A percentile compares a stretch with the other conserved stretches of the same genome.
phyloP scores from a whole-genome alignment of 2,329 filamentous ascomycete genomes.

The Diaporthe batatas region DNA sequence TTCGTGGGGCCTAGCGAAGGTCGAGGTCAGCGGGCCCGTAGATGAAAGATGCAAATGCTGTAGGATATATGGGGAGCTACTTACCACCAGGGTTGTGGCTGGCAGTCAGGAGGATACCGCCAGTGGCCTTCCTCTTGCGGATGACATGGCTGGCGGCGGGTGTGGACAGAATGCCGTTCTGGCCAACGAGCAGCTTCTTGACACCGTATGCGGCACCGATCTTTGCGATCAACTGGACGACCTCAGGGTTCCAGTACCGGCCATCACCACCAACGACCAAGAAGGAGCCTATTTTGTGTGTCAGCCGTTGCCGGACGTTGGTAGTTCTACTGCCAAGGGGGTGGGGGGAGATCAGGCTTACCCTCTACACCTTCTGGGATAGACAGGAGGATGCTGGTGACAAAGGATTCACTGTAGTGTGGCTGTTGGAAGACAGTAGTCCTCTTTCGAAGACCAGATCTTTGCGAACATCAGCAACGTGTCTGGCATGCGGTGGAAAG shows the following conservation, averaged over 20 bases:
- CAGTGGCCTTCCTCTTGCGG: constrained; percentile 92
- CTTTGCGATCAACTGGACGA: constrained; percentile 96
- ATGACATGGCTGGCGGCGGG: constrained; percentile 97
- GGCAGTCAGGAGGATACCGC: constrained; percentile 95
- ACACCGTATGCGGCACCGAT: constrained; percentile 97
- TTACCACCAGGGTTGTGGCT: constrained; percentile 98
- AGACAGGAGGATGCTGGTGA: constrained; percentile 92
- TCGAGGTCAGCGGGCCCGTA: constrained; percentile 29
- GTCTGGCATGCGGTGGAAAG: background rate
- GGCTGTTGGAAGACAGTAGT: constrained; percentile 96
- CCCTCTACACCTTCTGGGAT: constrained; percentile 94
- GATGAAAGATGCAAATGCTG: background rate
- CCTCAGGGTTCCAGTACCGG: constrained; percentile 96
- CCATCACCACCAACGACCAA: constrained; percentile 98
- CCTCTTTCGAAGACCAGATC: constrained; percentile 98
- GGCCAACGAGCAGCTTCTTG: constrained; percentile 97
- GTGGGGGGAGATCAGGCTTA: constrained; percentile 50
- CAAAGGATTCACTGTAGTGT: constrained; percentile 96
- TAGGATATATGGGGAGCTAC: constrained; percentile 47
- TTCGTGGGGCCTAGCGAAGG: constrained; percentile 79
- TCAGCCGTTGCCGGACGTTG: background rate
- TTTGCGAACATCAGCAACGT: constrained; percentile 54
- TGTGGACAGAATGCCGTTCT: constrained; percentile 96
- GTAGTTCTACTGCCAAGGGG: background rate
- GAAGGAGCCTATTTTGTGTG: constrained; percentile 68